Conservation (phyloP, 345 rosid genomes). For the Corymbia maculata region DNA sequence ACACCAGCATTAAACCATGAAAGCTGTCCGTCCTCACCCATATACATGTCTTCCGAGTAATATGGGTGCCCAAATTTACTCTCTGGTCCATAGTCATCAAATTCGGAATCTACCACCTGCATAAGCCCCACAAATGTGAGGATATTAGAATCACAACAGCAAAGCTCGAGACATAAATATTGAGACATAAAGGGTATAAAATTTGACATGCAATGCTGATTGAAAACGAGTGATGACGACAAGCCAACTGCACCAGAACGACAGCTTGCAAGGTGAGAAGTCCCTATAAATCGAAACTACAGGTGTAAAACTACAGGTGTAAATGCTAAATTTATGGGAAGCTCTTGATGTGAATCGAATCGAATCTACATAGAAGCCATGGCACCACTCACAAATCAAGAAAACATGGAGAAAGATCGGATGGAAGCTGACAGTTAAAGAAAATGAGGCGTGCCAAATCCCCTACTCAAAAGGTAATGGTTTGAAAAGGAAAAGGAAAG, state of each 20-base stretch:
- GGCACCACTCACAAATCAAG: neutral
- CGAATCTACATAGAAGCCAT: neutral
- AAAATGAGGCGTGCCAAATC: neutral
- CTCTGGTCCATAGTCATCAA: conserved; percentile 42
- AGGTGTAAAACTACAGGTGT: neutral
- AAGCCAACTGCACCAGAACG: neutral
- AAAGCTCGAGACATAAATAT: neutral
- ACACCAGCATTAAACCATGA: conserved; percentile 95
- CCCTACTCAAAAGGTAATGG: neutral
- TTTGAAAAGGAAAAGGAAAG: neutral
- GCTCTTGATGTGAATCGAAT: neutral
- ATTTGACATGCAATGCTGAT: neutral
- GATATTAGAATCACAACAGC: neutral
- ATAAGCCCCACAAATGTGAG: neutral
- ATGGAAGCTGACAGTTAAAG: neutral
- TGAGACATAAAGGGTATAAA: neutral
- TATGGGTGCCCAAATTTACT: conserved; percentile 36
- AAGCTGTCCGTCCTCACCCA: conserved; percentile 81
- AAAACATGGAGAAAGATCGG: neutral
- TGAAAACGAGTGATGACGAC: neutral
- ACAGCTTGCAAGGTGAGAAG: neutral
- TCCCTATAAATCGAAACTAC: neutral
- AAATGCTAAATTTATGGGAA: neutral
- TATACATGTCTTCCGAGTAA: conserved; percentile 56
- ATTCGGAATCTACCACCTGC: conserved; percentile 45